phyloP scores from a whole-genome alignment of 805 yeast species.

The Suhomyces sp. region DNA sequence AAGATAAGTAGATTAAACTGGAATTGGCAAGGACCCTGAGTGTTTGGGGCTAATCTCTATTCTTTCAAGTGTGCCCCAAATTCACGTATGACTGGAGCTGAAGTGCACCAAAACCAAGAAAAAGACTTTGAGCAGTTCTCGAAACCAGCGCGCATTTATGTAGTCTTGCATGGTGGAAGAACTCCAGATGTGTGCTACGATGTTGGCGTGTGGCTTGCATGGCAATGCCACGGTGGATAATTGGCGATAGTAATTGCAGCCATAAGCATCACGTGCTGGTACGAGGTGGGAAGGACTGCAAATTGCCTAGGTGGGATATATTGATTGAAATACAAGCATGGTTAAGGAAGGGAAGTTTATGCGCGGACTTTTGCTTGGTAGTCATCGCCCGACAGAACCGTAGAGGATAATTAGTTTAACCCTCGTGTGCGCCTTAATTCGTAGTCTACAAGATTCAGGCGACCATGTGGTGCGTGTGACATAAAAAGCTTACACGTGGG shows the following conservation, averaged over 20 bases:
- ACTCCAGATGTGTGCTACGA: too few relatives aligned
- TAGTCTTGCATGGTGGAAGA: too few relatives aligned
- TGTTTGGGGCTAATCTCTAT: too few relatives aligned
- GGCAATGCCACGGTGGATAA: too few relatives aligned
- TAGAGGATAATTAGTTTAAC: neutral
- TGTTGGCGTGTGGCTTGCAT: too few relatives aligned
- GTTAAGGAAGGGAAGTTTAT: neutral
- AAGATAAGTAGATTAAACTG: too few relatives aligned
- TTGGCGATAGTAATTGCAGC: neutral
- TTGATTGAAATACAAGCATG: neutral
- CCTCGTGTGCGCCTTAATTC: neutral
- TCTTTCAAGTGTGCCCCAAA: too few relatives aligned
- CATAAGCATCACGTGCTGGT: neutral
- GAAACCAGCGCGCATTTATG: too few relatives aligned
- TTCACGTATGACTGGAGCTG: too few relatives aligned
- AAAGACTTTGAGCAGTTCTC: too few relatives aligned
- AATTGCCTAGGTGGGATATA: neutral
- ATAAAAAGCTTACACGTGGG: conserved; percentile 7
- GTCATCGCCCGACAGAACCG: neutral
- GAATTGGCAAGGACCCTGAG: too few relatives aligned
- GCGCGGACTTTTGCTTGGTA: neutral
- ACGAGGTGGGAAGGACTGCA: neutral
- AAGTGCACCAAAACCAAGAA: too few relatives aligned
- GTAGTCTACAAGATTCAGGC: neutral
- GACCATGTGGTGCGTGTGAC: neutral